Percentiles rank a stretch among this genome's conserved stretches.
Evolutionary conservation across 352 stramenopile genomes (phyloP).

Genomic region (Phytophthora rubi): DNA sequence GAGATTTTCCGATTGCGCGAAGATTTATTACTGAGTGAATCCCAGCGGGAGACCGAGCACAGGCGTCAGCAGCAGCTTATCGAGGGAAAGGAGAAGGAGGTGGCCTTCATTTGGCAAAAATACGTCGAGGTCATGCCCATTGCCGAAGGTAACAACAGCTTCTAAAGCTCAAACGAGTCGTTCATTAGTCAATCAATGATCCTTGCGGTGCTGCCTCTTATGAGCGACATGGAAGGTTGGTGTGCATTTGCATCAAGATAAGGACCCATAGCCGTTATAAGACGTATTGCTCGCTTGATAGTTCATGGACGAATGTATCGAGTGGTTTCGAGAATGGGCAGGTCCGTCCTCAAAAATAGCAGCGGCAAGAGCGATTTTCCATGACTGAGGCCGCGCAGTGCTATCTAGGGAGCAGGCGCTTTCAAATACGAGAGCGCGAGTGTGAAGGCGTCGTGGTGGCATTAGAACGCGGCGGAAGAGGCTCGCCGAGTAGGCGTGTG

Average conservation of each 20-base stretch:
- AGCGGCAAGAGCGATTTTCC: slow-evolving; percentile 8
- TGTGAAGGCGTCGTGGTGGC: slow-evolving; percentile 13
- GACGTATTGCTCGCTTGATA: neutral
- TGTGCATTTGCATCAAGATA: slow-evolving; percentile 9
- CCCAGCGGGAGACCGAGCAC: slow-evolving; percentile 56
- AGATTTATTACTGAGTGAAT: slow-evolving; percentile 68
- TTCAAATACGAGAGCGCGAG: slow-evolving; percentile 22
- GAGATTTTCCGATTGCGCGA: slow-evolving; percentile 65
- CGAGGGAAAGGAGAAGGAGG: slow-evolving; percentile 65
- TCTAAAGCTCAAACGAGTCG: neutral
- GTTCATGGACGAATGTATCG: neutral
- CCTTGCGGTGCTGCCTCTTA: neutral
- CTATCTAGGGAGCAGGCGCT: slow-evolving; percentile 34
- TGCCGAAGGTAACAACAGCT: slow-evolving; percentile 3
- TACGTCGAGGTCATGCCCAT: slow-evolving; percentile 54
- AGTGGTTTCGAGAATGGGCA: slow-evolving; percentile 34
- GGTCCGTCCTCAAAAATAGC: slow-evolving; percentile 35
- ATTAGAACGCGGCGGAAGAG: slow-evolving; percentile 25
- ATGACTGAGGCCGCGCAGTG: slow-evolving; percentile 15
- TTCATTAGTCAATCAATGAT: neutral
- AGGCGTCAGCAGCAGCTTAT: slow-evolving; percentile 56
- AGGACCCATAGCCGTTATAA: slow-evolving; percentile 16
- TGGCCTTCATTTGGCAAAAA: slow-evolving; percentile 78
- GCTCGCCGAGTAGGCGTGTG: slow-evolving; percentile 22
- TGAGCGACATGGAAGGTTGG: neutral